phyloP scores from a whole-genome alignment of 2,329 filamentous ascomycete species.

The Sarocladium kiliense region DNA sequence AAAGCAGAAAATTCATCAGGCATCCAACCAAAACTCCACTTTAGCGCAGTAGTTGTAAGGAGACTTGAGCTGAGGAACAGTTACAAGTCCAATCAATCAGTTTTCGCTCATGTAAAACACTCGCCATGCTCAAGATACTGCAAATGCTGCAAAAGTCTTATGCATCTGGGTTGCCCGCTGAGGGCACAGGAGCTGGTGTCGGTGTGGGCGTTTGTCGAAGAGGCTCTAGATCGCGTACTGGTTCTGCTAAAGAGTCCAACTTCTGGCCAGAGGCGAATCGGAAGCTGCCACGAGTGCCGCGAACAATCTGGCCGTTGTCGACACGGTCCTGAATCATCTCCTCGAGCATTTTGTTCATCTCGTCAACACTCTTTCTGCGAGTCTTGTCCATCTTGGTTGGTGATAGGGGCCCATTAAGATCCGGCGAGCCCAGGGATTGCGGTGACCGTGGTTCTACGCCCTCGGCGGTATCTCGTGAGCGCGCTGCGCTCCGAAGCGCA shows the following conservation, averaged over 20 bases:
- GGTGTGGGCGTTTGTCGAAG: conserved; percentile 32
- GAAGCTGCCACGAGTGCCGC: conserved; percentile 62
- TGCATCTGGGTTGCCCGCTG: background rate
- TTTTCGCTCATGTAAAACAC: background rate
- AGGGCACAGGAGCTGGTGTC: background rate
- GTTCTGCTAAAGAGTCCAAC: conserved; percentile 28
- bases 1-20: background rate
- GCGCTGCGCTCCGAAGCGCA: conserved; percentile 77
- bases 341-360: conserved; percentile 89
- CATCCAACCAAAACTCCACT: background rate
- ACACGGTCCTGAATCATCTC: conserved; percentile 94
- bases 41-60: background rate
- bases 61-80: background rate
- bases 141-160: background rate
- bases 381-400: conserved; percentile 26
- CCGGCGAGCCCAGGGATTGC: conserved; percentile 11
- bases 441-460: conserved; percentile 30
- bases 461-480: conserved; percentile 80
- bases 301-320: conserved; percentile 66
- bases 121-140: conserved; percentile 12
- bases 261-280: conserved; percentile 47
- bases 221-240: conserved; percentile 31
- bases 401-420: conserved; percentile 16
- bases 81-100: background rate
- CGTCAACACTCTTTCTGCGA: conserved; percentile 69